Base-by-base conservation (phyloP, 192 early-diverging fungal species). In the Ambispora gerdemannii region DNA sequence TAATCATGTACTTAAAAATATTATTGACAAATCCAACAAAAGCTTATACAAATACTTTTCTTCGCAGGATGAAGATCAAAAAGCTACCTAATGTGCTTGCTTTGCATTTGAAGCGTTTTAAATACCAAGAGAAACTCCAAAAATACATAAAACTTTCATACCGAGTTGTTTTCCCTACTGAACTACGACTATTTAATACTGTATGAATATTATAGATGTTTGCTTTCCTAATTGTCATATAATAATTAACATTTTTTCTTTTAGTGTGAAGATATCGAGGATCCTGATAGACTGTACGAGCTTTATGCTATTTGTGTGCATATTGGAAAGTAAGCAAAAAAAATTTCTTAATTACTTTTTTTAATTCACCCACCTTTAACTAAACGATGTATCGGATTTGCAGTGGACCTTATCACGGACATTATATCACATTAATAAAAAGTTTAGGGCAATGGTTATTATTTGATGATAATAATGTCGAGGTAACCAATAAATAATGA, bases 401-500 rank as follows among this genome's bases (percentile, higher is more conserved):
- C 56, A 87, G 92, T 74, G 95, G 96, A 0, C 96, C 92, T 22
- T 86, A 96, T 74, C 94, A 96, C 72, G 97, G 97, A 3, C 97
- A 99, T 74, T 99, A 99, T 81, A 89, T 98, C 3, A 87, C 93
- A 0, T 82, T 99, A 33, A 90, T 95, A 34, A 95, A 93, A 76
- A 90, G 87, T 52, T 79, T 88, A 55, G 88, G 89, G 30, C 86
- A 88, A 49, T 99, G 97, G 97, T 75, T 96, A 35, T 76, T 97
- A 31, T 97, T 97, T 77, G 97, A 99, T 79, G 97, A 99, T 78
- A 96, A 99, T 55, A 85, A 81, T 52, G 95, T 99, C n/a, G 88
- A 93, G 72, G 88, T 92, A 83, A 63, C 17, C n/a, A 22, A 19
- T 64, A 3, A 52, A 56, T 70, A 8, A 17, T 58, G 11, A 13